Percentiles rank a stretch among this genome's conserved stretches.
Evolutionary conservation across 1,139 yeast species (phyloP).

Genomic region (Saccharomyces pastorianus): DNA sequence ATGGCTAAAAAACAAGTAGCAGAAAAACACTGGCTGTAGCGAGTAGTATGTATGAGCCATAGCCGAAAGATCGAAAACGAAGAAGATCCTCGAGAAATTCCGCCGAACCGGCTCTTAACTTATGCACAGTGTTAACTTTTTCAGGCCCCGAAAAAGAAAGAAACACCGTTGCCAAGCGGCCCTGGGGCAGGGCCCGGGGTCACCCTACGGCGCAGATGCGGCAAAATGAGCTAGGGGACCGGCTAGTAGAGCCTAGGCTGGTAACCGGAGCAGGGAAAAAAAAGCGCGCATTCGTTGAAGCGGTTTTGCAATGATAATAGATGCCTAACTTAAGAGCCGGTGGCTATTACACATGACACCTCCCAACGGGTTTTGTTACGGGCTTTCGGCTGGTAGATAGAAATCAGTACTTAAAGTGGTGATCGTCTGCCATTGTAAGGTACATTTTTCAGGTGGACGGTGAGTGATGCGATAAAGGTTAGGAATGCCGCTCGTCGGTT

Average conservation of each 20-base stretch:
- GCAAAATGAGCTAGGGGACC: background rate
- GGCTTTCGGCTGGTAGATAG: background rate
- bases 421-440: background rate
- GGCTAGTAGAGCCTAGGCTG: background rate
- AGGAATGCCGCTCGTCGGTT: background rate
- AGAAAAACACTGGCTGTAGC: background rate
- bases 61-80: background rate
- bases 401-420: too few relatives aligned
- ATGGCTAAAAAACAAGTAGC: background rate
- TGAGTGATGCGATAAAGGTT: too few relatives aligned
- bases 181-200: background rate
- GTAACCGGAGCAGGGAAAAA: background rate
- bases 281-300: background rate
- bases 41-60: background rate
- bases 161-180: background rate
- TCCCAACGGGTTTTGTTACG: too few relatives aligned
- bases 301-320: background rate
- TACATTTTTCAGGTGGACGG: background rate
- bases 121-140: background rate
- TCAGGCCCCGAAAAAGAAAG: background rate
- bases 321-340: background rate
- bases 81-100: background rate
- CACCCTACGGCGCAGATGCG: background rate
- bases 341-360: background rate
- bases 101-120: background rate